A percentile compares a stretch with the other conserved stretches of the same genome.
Evolutionary conservation across 139 green algal genomes (phyloP).

Genomic region (Chlamydomonas incerta): DNA sequence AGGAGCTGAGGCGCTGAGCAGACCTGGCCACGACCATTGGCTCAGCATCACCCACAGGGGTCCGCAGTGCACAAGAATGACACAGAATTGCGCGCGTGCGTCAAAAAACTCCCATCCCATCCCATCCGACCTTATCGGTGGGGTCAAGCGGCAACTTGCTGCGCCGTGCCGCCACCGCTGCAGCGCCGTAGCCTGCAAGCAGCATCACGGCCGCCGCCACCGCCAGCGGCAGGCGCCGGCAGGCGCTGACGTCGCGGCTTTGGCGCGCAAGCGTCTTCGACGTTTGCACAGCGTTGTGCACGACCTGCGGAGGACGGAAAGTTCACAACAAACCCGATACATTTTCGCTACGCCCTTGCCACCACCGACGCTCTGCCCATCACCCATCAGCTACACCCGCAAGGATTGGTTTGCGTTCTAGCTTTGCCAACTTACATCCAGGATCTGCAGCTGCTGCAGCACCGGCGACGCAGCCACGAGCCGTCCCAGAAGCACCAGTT

Average conservation of each 20-base stretch:
- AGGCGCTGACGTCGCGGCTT: slow-evolving; percentile 14
- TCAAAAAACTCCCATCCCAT: no score
- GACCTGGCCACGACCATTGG: no score
- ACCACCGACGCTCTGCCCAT: no score
- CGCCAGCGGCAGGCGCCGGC: slow-evolving; percentile 17
- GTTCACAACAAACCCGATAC: no score
- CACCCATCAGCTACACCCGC: no score
- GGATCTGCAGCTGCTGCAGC: slow-evolving; percentile 63
- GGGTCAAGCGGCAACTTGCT: not conserved
- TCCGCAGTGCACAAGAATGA: no score
- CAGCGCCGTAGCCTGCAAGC: slow-evolving; percentile 13
- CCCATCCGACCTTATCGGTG: slow-evolving; percentile 27
- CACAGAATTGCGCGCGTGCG: no score
- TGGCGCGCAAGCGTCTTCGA: slow-evolving; percentile 27
- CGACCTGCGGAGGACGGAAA: no score
- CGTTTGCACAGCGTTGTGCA: slow-evolving; percentile 2
- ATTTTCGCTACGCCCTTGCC: no score
- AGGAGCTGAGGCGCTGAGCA: no score
- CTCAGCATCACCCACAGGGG: no score
- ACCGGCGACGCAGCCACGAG: slow-evolving; percentile 58
- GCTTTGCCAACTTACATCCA: slow-evolving; percentile 51
- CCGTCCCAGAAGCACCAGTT: slow-evolving; percentile 72
- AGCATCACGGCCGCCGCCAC: slow-evolving; percentile 18
- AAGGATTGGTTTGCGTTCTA: no score
- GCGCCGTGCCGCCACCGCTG: slow-evolving; percentile 2